Conservation (phyloP, 2,329 filamentous ascomycete genomes). For the Talaromyces sp. region DNA sequence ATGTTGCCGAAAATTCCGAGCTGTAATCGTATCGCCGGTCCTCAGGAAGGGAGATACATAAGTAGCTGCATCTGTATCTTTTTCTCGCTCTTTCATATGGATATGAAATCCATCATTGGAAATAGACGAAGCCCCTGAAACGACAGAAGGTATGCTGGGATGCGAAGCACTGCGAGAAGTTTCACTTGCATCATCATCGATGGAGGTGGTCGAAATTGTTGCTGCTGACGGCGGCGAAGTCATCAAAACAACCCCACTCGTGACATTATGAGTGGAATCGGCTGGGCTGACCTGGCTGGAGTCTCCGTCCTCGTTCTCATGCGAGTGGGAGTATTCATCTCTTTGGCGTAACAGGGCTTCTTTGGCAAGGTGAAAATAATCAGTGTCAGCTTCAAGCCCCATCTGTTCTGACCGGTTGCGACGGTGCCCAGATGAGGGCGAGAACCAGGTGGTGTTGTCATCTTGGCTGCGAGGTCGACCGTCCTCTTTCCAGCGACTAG, state of each 20-base stretch:
- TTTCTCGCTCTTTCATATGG: conserved; percentile 20
- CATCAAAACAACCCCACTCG: conserved; percentile 20
- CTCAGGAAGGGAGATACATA: conserved; percentile 34
- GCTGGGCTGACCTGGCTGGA: conserved; percentile 2
- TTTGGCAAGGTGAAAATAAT: conserved; percentile 29
- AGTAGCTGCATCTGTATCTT: conserved; percentile 19
- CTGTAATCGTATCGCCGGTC: conserved; percentile 38
- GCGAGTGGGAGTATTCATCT: conserved; percentile 10
- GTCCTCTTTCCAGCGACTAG: conserved; percentile 24
- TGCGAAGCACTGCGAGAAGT: conserved; percentile 44
- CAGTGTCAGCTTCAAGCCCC: conserved; percentile 22
- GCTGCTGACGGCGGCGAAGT: conserved; percentile 38
- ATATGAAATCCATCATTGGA: conserved; percentile 31
- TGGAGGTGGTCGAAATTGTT: conserved; percentile 42
- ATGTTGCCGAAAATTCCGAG: conserved; percentile 16
- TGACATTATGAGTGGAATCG: conserved; percentile 6
- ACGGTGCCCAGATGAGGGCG: conserved; percentile 20
- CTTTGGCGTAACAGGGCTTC: conserved; percentile 28
- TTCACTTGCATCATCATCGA: conserved; percentile 36
- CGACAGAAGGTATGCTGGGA: conserved; percentile 41
- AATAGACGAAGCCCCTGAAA: conserved; percentile 41
- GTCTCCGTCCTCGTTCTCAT: neutral
- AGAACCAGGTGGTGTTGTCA: neutral
- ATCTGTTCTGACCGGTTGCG: conserved; percentile 34
- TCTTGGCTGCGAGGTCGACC: conserved; percentile 6